Evolutionary conservation across 2,329 filamentous ascomycete species (phyloP), one percentile per base, ranked within the genome.

Genomic region (Fusarium nisikadoi): DNA sequence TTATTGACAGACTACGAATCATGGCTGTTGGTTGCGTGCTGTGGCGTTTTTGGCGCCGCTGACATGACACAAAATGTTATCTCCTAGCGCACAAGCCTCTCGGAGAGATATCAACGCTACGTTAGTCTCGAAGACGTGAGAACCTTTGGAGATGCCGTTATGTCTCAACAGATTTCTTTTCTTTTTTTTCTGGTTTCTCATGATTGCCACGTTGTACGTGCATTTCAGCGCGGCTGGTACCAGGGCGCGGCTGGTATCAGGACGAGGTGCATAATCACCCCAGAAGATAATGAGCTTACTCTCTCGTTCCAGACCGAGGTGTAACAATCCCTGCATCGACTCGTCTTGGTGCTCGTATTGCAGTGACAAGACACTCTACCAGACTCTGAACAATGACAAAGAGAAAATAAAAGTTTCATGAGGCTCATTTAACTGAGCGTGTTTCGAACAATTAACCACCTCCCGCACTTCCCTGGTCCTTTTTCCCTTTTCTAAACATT

Each of bases 251-350:
- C 23, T 59, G 43, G 39, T 53, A 53, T 53, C 49, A 53, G 19
- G 49, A 52, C 47, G 49, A 52, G 61, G 29, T 62, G 61, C 65
- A 72, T 73, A 50, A 71, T 71, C 64, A 62, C 29, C 52, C 52
- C 59, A 64, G 31, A 33, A 50, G 47, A 39, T 25, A n/a, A 1
- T 20, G 35, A 33, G 33, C 60, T 60, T 63, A 53, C 62, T 45
- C 17, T 41, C 9, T 41, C 4, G 69, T 41, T 47, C 46, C 20
- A 36, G 38, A 27, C 43, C 54, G 16, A 47, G 35, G 25, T 36
- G 33, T 42, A 46, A 6, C 56, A 42, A 54, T 57, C 52, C 60
- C 35, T 60, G 43, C 36, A 54, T 16, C 38, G 17, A 23, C 16
- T 36, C n/a, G 36, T 65, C 20, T 60, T 55, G 36, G 36, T 60